phyloP scores from a whole-genome alignment of 352 stramenopile species.

The Thalassiosira exigua region DNA sequence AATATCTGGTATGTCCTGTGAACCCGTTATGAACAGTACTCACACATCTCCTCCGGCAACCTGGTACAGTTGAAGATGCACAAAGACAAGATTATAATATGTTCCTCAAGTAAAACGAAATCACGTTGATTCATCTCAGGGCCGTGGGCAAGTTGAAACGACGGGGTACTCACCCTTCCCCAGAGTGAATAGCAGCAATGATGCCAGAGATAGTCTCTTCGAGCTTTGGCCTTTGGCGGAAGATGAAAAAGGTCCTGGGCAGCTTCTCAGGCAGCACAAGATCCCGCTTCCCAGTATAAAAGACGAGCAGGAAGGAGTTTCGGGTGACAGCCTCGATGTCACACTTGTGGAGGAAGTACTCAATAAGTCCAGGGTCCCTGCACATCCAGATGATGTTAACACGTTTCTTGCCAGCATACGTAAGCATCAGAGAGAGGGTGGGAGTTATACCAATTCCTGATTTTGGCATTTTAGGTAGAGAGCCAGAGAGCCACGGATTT shows the following conservation, averaged over 20 bases:
- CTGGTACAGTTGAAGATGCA: no score
- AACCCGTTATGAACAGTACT: no score
- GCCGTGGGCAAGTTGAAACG: no score
- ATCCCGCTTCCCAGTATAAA: slow-evolving; percentile 22
- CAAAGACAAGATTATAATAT: no score
- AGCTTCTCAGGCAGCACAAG: slow-evolving; percentile 7
- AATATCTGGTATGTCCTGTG: no score
- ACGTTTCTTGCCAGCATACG: slow-evolving; percentile 33
- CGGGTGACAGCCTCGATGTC: neutral
- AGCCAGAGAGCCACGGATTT: neutral
- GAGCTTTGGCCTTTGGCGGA: slow-evolving; percentile 5
- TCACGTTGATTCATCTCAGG: no score
- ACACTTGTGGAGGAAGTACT: slow-evolving; percentile 51
- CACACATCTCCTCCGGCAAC: no score
- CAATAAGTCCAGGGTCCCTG: slow-evolving; percentile 49
- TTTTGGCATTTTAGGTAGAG: slow-evolving; percentile 15
- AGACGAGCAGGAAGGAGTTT: slow-evolving; percentile 18
- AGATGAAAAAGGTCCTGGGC: slow-evolving; percentile 20
- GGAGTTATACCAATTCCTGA: slow-evolving; percentile 54
- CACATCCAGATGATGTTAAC: slow-evolving; percentile 64
- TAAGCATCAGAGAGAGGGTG: slow-evolving; percentile 48
- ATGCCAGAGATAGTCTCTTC: slow-evolving; percentile 15
- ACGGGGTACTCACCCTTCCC: no score
- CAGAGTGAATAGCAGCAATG: slow-evolving; percentile 15
- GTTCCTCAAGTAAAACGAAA: no score